Evolutionary conservation across 495 filamentous ascomycete genomes (phyloP).

Genomic region (Amphirosellinia nigrospora): DNA sequence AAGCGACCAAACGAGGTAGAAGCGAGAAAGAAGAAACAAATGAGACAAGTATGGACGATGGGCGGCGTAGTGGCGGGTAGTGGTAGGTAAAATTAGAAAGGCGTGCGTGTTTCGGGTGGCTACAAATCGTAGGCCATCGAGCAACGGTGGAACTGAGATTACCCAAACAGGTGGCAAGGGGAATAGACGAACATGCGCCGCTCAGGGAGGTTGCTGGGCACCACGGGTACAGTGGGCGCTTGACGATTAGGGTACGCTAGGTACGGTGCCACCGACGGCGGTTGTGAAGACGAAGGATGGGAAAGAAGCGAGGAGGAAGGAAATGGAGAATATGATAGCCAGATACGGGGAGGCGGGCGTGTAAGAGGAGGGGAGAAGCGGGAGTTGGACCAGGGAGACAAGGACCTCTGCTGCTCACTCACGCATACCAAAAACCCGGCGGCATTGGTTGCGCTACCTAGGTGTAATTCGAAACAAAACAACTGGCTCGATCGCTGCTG

Average conservation of each 20-base stretch:
- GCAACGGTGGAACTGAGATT: constrained; percentile 14
- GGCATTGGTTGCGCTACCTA: constrained; percentile 4
- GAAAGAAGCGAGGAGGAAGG: constrained; percentile 24
- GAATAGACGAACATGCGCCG: constrained; percentile 18
- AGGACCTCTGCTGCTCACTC: constrained; percentile 11
- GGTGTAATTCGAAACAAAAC: constrained; percentile 12
- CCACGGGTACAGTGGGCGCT: constrained; percentile 9
- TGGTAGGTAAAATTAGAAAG: constrained; percentile 26
- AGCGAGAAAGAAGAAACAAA: constrained; percentile 23
- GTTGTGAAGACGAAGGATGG: constrained; percentile 23
- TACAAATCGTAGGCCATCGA: constrained; percentile 24
- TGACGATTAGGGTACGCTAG: constrained; percentile 14
- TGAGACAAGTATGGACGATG: constrained; percentile 21
- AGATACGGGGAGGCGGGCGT: constrained; percentile 15
- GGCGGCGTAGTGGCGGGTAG: constrained; percentile 6
- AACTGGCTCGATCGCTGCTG: constrained; percentile 14
- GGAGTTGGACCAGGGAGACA: neutral
- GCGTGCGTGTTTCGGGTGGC: constrained; percentile 26
- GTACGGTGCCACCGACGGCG: constrained; percentile 23
- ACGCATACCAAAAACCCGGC: neutral
- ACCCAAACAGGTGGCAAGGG: constrained; percentile 12
- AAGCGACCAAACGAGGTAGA: neutral
- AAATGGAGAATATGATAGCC: constrained; percentile 3
- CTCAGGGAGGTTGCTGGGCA: constrained; percentile 9
- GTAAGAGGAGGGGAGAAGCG: constrained; percentile 15